Conservation (phyloP, 495 filamentous ascomycete genomes). For the Podospora fimiseda region DNA sequence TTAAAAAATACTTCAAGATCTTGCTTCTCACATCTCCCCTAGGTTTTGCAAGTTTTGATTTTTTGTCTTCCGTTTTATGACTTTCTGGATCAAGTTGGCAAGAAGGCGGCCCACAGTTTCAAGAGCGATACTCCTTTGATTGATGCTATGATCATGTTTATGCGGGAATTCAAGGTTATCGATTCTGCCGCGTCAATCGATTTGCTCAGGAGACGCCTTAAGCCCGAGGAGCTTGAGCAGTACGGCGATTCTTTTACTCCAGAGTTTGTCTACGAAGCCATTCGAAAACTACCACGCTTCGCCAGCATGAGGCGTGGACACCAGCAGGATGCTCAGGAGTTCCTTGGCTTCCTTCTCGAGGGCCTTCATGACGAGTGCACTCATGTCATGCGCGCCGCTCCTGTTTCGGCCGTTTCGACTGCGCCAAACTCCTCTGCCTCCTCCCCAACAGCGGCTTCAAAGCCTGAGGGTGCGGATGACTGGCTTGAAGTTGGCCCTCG, state of each 20-base stretch:
- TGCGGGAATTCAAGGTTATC: conserved; percentile 84
- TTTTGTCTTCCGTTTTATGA: conserved; percentile 92
- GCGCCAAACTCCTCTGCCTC: conserved; percentile 32
- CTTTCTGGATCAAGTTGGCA: conserved; percentile 82
- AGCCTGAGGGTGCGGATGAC: conserved; percentile 45
- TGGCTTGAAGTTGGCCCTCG: conserved; percentile 95
- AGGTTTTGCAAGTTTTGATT: conserved; percentile 90
- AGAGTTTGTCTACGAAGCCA: conserved; percentile 92
- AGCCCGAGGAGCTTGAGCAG: conserved; percentile 76
- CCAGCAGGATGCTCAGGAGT: conserved; percentile 97
- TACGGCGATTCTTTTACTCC: conserved; percentile 90
- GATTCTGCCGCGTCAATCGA: conserved; percentile 70
- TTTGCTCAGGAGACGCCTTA: conserved; percentile 64
- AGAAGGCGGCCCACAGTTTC: conserved; percentile 79
- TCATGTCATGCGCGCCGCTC: conserved; percentile 57
- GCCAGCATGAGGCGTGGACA: conserved; percentile 92
- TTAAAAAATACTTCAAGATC: background rate
- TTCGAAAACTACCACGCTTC: conserved; percentile 78
- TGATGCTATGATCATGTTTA: conserved; percentile 94
- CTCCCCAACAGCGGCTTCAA: conserved; percentile 33
- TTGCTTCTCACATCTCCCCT: background rate
- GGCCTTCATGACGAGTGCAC: conserved; percentile 90
- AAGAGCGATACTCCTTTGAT: conserved; percentile 90
- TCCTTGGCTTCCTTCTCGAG: conserved; percentile 88
- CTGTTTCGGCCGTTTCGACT: conserved; percentile 37